A percentile compares a stretch with the other conserved stretches of the same genome.
Evolutionary conservation across 129 eudicot species (phyloP).

Genomic region (Cynara cardunculus): DNA sequence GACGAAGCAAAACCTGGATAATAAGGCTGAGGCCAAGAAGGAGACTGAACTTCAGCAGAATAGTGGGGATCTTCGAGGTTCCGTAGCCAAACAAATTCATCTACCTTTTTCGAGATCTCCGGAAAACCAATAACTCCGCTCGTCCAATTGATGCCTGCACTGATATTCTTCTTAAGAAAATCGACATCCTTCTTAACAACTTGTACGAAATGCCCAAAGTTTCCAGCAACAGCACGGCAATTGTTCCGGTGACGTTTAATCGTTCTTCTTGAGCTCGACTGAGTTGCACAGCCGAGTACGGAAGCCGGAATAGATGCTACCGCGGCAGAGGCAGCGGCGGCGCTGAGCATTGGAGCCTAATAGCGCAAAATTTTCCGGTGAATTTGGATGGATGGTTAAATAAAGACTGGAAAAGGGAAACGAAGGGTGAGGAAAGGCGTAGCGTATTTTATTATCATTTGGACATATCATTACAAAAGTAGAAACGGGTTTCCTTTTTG

Average conservation of each 20-base stretch:
- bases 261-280: conserved; percentile 24
- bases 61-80: conserved; percentile 55
- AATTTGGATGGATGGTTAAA: not conserved
- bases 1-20: conserved; percentile 66
- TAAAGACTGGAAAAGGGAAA: not conserved
- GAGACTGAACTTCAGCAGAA: conserved; percentile 25
- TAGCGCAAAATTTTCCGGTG: conserved; percentile 3
- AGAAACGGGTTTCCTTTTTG: conserved; percentile 12
- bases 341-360: conserved; percentile 16
- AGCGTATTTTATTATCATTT: conserved; percentile 16
- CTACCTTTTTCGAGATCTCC: conserved; percentile 57
- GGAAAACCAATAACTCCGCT: conserved; percentile 55
- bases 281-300: conserved; percentile 26
- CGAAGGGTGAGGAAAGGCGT: conserved; percentile 24
- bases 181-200: conserved; percentile 66
- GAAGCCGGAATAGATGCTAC: conserved; percentile 37
- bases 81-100: conserved; percentile 78
- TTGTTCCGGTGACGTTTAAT: conserved; percentile 12
- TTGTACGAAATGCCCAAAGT: conserved; percentile 45
- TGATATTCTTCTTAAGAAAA: conserved; percentile 46
- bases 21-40: conserved; percentile 76
- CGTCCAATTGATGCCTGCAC: conserved; percentile 63
- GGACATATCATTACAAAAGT: not conserved
- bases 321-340: conserved; percentile 30
- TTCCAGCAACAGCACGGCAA: conserved; percentile 37